These are phyloP conservation scores for Patellifolia procumbens DNA, from an alignment of 179 eudicot genomes.

Conservation along the genomic window DNA sequence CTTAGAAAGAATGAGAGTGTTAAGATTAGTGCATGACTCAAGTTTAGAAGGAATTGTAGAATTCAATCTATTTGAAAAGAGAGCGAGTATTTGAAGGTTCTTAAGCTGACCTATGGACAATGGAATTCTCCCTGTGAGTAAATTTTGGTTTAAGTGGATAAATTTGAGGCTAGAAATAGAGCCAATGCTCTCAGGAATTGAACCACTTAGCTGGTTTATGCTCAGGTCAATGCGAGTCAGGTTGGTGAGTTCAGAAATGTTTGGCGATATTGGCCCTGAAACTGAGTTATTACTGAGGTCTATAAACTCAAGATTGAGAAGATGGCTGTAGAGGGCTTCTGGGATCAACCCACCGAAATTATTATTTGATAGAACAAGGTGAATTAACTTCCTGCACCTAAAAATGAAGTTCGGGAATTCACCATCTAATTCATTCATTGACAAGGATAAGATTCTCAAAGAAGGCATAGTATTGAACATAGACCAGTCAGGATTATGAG, in stretches of 20 bases:
- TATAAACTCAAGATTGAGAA: constrained; percentile 35
- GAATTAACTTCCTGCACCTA: constrained; percentile 37
- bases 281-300: constrained; percentile 41
- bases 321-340: constrained; percentile 39
- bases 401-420: constrained; percentile 52
- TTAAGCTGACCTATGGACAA: too few relatives aligned
- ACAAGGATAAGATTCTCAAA: too few relatives aligned
- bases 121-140: too few relatives aligned
- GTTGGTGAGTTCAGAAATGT: constrained; percentile 40
- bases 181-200: neutral
- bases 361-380: neutral
- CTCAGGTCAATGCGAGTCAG: constrained; percentile 38
- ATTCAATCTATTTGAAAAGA: too few relatives aligned
- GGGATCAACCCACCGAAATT: constrained; percentile 44
- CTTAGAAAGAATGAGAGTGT: too few relatives aligned
- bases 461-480: too few relatives aligned
- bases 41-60: too few relatives aligned
- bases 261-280: constrained; percentile 34
- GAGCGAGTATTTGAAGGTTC: too few relatives aligned
- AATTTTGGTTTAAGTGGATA: too few relatives aligned
- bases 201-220: constrained; percentile 18
- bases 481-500: too few relatives aligned
- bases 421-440: constrained; percentile 26
- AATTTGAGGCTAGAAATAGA: neutral
- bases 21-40: too few relatives aligned